Evolutionary conservation across 2,329 filamentous ascomycete genomes (phyloP), one percentile per base, ranked within the genome.

Genomic region (Aspergillus flavus): DNA sequence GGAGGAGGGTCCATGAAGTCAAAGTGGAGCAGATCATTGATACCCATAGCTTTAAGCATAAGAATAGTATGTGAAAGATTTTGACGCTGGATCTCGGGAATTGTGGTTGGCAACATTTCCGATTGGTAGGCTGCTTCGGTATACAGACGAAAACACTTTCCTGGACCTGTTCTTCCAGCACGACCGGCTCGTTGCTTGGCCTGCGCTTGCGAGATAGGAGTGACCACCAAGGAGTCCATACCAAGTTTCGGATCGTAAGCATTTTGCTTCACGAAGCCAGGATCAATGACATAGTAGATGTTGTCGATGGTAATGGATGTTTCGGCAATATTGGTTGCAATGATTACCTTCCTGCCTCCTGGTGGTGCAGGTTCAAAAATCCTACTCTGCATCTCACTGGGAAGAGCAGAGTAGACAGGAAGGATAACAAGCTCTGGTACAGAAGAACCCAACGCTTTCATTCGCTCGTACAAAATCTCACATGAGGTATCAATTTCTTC

Each of bases 1-100:
- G 95, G 95, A 0, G 95, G 95, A 0, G 95, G 94, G 72, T 99
- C 95, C 94, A 99, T 98, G 72, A 99, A 99, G 79, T 98, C 94
- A 73, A 99, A 99, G 74, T 96, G 93, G 14, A 99, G 85, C 1
- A 99, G 83, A 74, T 99, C 95, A 74, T 99, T 98, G 78, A 99
- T 98, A 3, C 96, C 95, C 93, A 99, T 98, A 0, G 95, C 95
- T 76, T 99, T 99, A 57, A 99, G 86, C 91, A 97, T 97, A 54
- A 99, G 85, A 76, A 99, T 98, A 0, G 94, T 97, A 69, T 91
- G 89, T 0, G 93, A 91, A 59, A 99, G 75, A 72, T 99, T 99
- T 76, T 97, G 93, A 1, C 95, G 86, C 75, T 99, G 95, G 58
- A 99, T 99, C 72, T 98, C 95, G 0, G 95, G 95, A 34, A 98